Base-by-base conservation (phyloP, 1,284 basidiomycete genomes). In the Cutaneotrichosporon cyanovorans region DNA sequence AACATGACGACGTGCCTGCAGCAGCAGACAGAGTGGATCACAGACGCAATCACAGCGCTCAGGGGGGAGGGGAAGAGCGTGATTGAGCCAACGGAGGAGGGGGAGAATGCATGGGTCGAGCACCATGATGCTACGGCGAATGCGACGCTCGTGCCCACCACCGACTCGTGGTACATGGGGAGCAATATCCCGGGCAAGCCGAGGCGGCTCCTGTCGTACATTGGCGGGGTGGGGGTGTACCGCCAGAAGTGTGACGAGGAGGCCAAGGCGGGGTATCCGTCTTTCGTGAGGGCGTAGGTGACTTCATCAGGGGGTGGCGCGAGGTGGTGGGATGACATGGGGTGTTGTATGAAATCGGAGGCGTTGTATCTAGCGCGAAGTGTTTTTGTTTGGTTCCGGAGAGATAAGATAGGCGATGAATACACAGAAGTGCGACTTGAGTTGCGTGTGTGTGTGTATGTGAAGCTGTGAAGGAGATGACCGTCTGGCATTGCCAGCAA, bases 21-120 rank as follows among this genome's bases (percentile, higher is more conserved):
- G 5, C 50, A 52, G 39, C 50, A 52, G 42, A 48, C 46, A 23
- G 50, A 52, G 46, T 47, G 45, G 50, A 41, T 52, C 39, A 45
- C 50, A 1, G 12, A 30, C 10, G 39, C 41, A 9, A 18, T 52
- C 19, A 34, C 21, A 4, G 20, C 20, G 5, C 33, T 45, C 30
- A 34, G 35, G 20, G 32, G 39, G 8, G 36, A 45, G 6, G 46
- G 46, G 19, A 37, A 48, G 42, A 42, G 19, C 7, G 15, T 19
- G 9, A 37, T 52, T 19, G 50, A 52, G 36, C 39, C 50, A 7
- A 31, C 36, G 8, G 42, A 37, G 12, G 42, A 43, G 16, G 50
- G 42, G 15, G 50, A 47, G 36, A 43, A 45, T 30, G 36, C 30
- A 19, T 52, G 50, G 50, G 46, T 48, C 39, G 35, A 25, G 25